Evolutionary conservation across 768 basidiomycete genomes (phyloP).

Genomic region (Phylloporus scabripes): DNA sequence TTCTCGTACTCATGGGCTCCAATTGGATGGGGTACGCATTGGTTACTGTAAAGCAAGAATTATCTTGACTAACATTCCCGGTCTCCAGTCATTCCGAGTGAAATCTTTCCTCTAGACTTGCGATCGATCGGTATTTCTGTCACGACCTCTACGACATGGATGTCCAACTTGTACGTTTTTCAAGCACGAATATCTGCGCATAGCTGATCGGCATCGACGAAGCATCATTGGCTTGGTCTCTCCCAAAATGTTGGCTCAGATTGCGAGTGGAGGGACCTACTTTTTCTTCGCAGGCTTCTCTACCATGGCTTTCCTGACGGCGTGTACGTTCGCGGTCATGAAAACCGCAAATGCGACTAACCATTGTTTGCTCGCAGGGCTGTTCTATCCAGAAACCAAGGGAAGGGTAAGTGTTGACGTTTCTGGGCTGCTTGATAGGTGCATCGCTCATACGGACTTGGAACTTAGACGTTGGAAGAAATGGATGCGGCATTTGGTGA

Average conservation of each 20-base stretch:
- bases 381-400: conserved; percentile 30
- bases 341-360: neutral
- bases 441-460: neutral
- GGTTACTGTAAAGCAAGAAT: neutral
- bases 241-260: conserved; percentile 21
- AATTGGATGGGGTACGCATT: conserved; percentile 25
- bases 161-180: conserved; percentile 32
- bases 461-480: conserved; percentile 28
- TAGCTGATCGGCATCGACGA: neutral
- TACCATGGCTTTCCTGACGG: conserved; percentile 26
- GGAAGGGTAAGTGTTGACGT: conserved; percentile 23
- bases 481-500: conserved; percentile 32
- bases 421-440: no score
- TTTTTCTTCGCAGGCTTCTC: conserved; percentile 26
- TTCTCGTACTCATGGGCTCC: conserved; percentile 33
- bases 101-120: conserved; percentile 39
- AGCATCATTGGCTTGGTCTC: conserved; percentile 28
- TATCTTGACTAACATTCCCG: conserved; percentile 6
- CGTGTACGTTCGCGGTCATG: conserved; percentile 15
- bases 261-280: conserved; percentile 23
- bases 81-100: conserved; percentile 33
- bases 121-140: conserved; percentile 39
- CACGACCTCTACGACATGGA: conserved; percentile 39
- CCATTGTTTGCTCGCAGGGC: conserved; percentile 5
- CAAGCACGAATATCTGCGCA: neutral